A percentile compares a stretch with the other conserved stretches of the same genome.
phyloP scores from a whole-genome alignment of 306 rosid genomes.

The Alnus glutinosa region DNA sequence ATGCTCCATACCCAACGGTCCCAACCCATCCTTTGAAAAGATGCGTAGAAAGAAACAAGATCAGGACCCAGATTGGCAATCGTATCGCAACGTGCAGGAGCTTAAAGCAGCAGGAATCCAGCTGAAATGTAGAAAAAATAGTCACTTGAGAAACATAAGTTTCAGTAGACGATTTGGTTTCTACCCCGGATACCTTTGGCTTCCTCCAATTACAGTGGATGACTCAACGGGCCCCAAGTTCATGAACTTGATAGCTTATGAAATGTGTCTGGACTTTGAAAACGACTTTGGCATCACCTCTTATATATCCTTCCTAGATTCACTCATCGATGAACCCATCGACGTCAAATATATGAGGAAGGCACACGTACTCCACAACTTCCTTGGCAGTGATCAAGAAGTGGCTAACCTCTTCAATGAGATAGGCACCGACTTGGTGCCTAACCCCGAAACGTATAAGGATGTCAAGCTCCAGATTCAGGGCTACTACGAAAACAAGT shows the following conservation, averaged over 20 bases:
- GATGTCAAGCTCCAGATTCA: not conserved
- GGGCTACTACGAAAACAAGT: constrained; percentile 14
- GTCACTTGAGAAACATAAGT: constrained; percentile 3
- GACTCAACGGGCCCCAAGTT: constrained; percentile 22
- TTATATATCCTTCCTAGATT: constrained; percentile 22
- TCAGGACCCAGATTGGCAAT: not conserved
- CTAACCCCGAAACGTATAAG: not conserved
- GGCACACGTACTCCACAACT: constrained; percentile 6
- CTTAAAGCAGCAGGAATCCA: constrained; percentile 24
- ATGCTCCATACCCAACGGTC: too few species aligned
- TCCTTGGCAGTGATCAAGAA: constrained; percentile 24
- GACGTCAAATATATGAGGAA: constrained; percentile 25
- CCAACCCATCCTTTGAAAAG: too few species aligned
- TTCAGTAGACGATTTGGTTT: not conserved
- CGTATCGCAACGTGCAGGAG: constrained; percentile 5
- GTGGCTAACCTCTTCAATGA: constrained; percentile 27
- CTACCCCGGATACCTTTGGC: not conserved
- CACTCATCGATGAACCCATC: constrained; percentile 19
- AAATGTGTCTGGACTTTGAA: constrained; percentile 26
- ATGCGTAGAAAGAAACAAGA: not conserved
- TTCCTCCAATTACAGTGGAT: constrained; percentile 22
- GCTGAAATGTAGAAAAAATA: not conserved
- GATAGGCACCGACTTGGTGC: constrained; percentile 25
- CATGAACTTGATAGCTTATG: constrained; percentile 29
- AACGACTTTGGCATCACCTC: constrained; percentile 14